Evolutionary conservation across 2,329 filamentous ascomycete species (phyloP).

Genomic region (Botrytis fabae): DNA sequence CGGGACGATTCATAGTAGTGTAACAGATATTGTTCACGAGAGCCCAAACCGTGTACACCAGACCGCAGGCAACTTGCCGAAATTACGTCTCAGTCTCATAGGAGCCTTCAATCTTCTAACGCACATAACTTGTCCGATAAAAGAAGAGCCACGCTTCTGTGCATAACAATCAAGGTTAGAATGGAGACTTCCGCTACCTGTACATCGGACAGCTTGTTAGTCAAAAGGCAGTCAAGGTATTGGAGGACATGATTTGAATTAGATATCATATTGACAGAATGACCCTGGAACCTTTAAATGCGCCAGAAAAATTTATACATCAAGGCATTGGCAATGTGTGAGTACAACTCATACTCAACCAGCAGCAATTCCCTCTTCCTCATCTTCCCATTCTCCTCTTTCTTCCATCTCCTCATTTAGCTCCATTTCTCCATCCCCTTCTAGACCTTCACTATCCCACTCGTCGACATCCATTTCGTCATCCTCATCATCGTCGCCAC

Average conservation of each 20-base stretch:
- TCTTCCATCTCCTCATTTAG: slow-evolving; percentile 41
- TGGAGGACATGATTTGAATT: background rate
- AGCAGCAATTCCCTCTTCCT: slow-evolving; percentile 40
- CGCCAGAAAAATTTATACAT: slow-evolving; percentile 9
- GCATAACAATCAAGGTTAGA: background rate
- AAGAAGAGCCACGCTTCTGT: background rate
- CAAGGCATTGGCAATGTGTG: background rate
- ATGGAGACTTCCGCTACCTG: background rate
- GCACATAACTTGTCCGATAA: background rate
- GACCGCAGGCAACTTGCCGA: background rate
- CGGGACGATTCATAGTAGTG: background rate
- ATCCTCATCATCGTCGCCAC: slow-evolving; percentile 53
- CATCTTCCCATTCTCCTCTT: slow-evolving; percentile 40
- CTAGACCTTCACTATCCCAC: slow-evolving; percentile 42
- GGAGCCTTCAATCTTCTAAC: background rate
- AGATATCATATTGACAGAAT: slow-evolving; percentile 9
- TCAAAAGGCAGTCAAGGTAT: background rate
- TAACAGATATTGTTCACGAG: background rate
- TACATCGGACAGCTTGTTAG: background rate
- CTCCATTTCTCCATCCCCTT: slow-evolving; percentile 41
- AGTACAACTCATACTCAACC: slow-evolving; percentile 27
- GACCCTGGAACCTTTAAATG: background rate
- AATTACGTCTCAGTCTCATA: background rate
- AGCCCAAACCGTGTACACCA: background rate
- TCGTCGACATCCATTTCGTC: slow-evolving; percentile 50